Evolutionary conservation across 2,329 filamentous ascomycete genomes (phyloP).

Genomic region (Capronia americana): DNA sequence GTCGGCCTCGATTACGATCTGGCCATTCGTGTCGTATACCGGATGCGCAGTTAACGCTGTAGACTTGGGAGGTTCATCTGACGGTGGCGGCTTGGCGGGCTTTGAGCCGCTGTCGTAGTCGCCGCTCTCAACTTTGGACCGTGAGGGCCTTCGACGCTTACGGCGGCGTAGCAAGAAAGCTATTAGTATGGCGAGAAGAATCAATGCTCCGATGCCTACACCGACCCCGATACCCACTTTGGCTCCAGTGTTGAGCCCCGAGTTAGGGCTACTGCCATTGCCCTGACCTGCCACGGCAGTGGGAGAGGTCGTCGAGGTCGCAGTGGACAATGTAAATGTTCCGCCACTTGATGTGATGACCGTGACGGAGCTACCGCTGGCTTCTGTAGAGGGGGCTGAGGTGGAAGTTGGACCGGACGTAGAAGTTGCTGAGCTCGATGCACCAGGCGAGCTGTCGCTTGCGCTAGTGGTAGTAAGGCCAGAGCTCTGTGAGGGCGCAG

Average conservation of each 20-base stretch:
- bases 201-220: conserved; percentile 32
- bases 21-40: background rate
- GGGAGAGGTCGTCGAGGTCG: background rate
- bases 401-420: conserved; percentile 6
- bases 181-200: conserved; percentile 36
- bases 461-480: conserved; percentile 1
- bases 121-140: conserved; percentile 13
- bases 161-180: conserved; percentile 38
- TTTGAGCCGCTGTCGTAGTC: background rate
- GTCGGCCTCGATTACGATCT: conserved; percentile 16
- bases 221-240: conserved; percentile 41
- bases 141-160: conserved; percentile 16
- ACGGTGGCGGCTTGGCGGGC: background rate
- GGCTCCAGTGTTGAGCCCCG: conserved; percentile 38
- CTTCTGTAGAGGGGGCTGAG: background rate
- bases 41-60: background rate
- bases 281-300: conserved; percentile 1
- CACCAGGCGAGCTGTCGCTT: conserved; percentile 2
- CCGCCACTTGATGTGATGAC: conserved; percentile 2
- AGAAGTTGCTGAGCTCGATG: conserved; percentile 1
- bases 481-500: conserved; percentile 3
- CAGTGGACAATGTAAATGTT: conserved; percentile 3
- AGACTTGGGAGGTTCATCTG: background rate
- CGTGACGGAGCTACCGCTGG: conserved; percentile 5
- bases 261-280: background rate